Evolutionary conservation across 805 yeast species (phyloP).

Genomic region (Vanderwaltozyma polyspora): DNA sequence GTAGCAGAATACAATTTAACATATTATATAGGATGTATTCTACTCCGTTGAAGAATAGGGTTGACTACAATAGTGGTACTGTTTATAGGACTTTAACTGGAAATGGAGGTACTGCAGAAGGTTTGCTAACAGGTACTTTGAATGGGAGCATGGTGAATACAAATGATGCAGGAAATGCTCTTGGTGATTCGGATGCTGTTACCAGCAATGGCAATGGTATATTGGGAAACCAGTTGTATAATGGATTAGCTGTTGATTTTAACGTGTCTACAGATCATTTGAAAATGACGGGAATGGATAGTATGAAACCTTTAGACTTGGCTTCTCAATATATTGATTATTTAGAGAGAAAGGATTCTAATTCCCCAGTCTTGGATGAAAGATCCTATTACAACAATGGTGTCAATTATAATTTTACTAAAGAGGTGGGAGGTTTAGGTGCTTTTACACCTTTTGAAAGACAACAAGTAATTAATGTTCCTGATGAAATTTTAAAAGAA

Average conservation of each 20-base stretch:
- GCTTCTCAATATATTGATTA: constrained; percentile 55
- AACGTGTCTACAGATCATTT: constrained; percentile 27
- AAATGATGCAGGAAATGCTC: too few species aligned
- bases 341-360: constrained; percentile 46
- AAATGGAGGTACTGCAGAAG: too few species aligned
- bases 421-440: constrained; percentile 33
- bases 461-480: constrained; percentile 55
- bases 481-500: constrained; percentile 70
- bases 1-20: too few species aligned
- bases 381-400: constrained; percentile 40
- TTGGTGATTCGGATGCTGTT: too few species aligned
- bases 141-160: too few species aligned
- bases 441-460: constrained; percentile 69
- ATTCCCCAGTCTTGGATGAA: constrained; percentile 45
- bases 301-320: constrained; percentile 34
- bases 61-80: constrained; percentile 17
- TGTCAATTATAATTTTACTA: constrained; percentile 58
- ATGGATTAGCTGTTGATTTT: too few species aligned
- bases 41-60: constrained; percentile 25
- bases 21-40: constrained; percentile 17
- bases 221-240: too few species aligned
- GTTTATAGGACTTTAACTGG: too few species aligned
- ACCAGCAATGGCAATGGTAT: background rate
- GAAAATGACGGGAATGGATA: constrained; percentile 23
- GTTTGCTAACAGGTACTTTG: too few species aligned